phyloP scores from a whole-genome alignment of 2,329 filamentous ascomycete species.

The Lachnellula subtilissima region DNA sequence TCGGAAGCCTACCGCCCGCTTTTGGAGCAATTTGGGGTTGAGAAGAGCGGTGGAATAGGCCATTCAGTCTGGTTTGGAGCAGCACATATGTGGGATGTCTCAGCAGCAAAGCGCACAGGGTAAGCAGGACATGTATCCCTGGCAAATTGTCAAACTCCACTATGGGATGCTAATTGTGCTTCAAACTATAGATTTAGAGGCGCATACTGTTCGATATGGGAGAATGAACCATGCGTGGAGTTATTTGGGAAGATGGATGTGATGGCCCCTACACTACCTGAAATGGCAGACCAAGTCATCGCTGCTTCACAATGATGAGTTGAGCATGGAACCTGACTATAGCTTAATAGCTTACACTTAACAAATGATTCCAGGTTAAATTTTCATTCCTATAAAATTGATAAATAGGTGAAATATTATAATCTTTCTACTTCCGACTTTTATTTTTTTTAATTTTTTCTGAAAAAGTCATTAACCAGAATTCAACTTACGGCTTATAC shows the following conservation, averaged over 20 bases:
- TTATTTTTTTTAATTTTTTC: no score
- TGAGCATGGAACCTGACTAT: no score
- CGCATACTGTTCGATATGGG: slow-evolving; percentile 49
- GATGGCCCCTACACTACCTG: slow-evolving; percentile 40
- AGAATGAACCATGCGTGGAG: slow-evolving; percentile 45
- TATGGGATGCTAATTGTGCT: no score
- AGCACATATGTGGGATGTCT: slow-evolving; percentile 56
- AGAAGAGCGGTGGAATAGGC: slow-evolving; percentile 21
- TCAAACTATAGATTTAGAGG: slow-evolving; percentile 41
- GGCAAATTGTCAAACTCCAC: no score
- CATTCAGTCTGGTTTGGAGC: slow-evolving; percentile 49
- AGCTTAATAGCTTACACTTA: no score
- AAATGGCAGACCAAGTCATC: slow-evolving; percentile 43
- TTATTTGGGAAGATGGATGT: slow-evolving; percentile 49
- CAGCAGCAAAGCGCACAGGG: slow-evolving; percentile 37
- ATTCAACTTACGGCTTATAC: no score
- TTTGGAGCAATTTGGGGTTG: slow-evolving; percentile 36
- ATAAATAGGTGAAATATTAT: no score
- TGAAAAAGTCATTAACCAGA: no score
- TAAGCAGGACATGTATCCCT: slow-evolving; percentile 20
- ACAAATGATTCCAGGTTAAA: no score
- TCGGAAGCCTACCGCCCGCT: slow-evolving; percentile 42
- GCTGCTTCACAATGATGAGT: slow-evolving; percentile 28
- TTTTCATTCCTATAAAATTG: no score
- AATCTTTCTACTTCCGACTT: no score